These are phyloP conservation scores for Rubroshorea leprosula DNA, from an alignment of 345 rosid species.

Conservation along the genomic window DNA sequence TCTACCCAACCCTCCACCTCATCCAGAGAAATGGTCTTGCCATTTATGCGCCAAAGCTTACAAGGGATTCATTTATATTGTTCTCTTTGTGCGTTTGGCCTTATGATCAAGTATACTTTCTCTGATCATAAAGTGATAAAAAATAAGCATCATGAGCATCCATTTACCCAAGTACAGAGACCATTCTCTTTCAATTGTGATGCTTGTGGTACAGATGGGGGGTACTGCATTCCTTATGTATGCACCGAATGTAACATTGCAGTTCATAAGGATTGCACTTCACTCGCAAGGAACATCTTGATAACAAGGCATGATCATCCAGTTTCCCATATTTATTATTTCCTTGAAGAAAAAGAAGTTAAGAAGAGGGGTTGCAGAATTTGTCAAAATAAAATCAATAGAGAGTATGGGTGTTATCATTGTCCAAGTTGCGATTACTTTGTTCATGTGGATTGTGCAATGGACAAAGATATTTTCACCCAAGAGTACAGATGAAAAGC, in stretches of 20 bases:
- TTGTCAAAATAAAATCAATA: too few relatives aligned
- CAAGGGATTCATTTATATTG: slow-evolving; percentile 15
- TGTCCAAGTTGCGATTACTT: too few relatives aligned
- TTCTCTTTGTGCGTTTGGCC: slow-evolving; percentile 11
- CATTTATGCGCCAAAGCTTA: slow-evolving; percentile 9
- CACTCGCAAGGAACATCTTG: too few relatives aligned
- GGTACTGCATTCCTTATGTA: not conserved
- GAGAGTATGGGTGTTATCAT: too few relatives aligned
- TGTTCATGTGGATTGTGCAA: too few relatives aligned
- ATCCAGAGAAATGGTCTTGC: slow-evolving; percentile 2
- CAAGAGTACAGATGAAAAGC: too few relatives aligned
- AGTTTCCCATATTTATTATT: too few relatives aligned
- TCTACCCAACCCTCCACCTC: not conserved
- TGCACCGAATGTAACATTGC: not conserved
- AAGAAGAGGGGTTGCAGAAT: too few relatives aligned
- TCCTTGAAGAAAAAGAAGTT: too few relatives aligned
- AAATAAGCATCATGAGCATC: not conserved
- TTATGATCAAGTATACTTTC: slow-evolving; percentile 7
- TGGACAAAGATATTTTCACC: too few relatives aligned
- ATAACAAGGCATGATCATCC: too few relatives aligned
- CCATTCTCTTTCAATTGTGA: slow-evolving; percentile 1
- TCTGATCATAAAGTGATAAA: not conserved
- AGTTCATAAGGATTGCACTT: not conserved
- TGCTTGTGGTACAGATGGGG: slow-evolving; percentile 1
- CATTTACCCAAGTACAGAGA: slow-evolving; percentile 3